Base-by-base conservation (phyloP, 2,329 filamentous ascomycete species). In the Ophiocordyceps australis region DNA sequence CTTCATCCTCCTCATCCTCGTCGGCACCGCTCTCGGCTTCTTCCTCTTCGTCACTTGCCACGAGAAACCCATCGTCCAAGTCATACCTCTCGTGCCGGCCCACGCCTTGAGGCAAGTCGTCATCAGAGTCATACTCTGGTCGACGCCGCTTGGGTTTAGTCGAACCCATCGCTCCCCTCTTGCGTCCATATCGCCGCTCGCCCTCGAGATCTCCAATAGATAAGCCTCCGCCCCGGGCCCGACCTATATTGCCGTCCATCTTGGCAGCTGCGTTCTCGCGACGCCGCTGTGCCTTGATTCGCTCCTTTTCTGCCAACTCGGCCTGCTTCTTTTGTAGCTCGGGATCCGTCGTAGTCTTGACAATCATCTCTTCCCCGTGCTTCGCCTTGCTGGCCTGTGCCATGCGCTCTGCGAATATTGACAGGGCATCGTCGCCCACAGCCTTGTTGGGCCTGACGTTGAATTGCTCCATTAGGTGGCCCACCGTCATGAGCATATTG, bases 31-130 rank as follows among this genome's bases (percentile, higher is more conserved):
- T 67, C 17, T 64, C 68, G 30, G 58, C 52, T 21, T 66, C 68
- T 21, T 66, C 68, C 22, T 83, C 79, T 30, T 81, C 76, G 35
- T 82, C 78, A 38, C 74, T 82, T 4, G 60, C 61, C 4, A 75
- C 79, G 29, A 86, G 65, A 43, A 86, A 86, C 30, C 75, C 79
- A 40, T 86, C 79, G 18, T 76, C 76, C 42, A 75, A 63, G 33
- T 85, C 78, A 42, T 86, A 86, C 35, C 81, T 75, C 35, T 85
- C 75, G 31, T 74, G 64, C 27, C 67, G 65, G 17, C 62, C 62
- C 23, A 56, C 57, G 17, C 69, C 66, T 20, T 65, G 62, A 11
- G 69, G 67, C 19, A 73, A 57, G 31, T 79, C 76, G 36, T 81
- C 76, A 38, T 83, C 79, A 7, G 80, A 80, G 39, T 85, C 77